Base-by-base conservation (phyloP, 1,284 basidiomycete species). In the Dichomitus squalens region DNA sequence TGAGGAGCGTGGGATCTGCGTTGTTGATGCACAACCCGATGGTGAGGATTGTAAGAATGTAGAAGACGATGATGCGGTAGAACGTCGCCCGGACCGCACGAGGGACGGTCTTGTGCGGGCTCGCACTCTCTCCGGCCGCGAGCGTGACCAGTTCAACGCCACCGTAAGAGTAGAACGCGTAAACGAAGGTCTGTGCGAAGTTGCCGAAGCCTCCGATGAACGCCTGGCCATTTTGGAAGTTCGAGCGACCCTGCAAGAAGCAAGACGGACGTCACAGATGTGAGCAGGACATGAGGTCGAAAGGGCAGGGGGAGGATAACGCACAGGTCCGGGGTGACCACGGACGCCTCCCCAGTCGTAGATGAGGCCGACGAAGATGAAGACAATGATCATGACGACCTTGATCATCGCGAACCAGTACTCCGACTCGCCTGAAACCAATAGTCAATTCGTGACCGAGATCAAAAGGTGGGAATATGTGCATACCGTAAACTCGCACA, bases 71-170 rank as follows among this genome's bases (percentile, higher is more conserved):
- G 54, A 88, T 82, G 49, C 87, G 80, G 73, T 82, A 78, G 72
- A 89, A 90, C 3, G 88, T 88, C 9, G 85, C 81, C 60, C 83
- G 84, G 70, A 90, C 84, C 0, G 89, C 89, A 21, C 79, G 77
- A 23, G 88, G 88, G 3, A 90, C 83, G 9, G 83, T 75, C 68
- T 82, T 81, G 70, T 80, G 78, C 0, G 87, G 87, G 61, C 79
- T 79, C 55, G 79, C 75, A 7, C 79, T 80, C 70, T 85, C 84
- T 16, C 82, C 86, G 12, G 86, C 86, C 12, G 87, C 85, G 25
- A 84, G 59, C 65, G 85, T 84, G 21, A 90, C 85, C 5, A 91
- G 83, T 63, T 90, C 88, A 29, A 88, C 86, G n/a, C 88, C 88
- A 44, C 85, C 83, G 72, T 83, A 90, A n/a, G 86, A 87, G 72